Conservation (phyloP, 1,284 basidiomycete genomes). For the Somion occarium region DNA sequence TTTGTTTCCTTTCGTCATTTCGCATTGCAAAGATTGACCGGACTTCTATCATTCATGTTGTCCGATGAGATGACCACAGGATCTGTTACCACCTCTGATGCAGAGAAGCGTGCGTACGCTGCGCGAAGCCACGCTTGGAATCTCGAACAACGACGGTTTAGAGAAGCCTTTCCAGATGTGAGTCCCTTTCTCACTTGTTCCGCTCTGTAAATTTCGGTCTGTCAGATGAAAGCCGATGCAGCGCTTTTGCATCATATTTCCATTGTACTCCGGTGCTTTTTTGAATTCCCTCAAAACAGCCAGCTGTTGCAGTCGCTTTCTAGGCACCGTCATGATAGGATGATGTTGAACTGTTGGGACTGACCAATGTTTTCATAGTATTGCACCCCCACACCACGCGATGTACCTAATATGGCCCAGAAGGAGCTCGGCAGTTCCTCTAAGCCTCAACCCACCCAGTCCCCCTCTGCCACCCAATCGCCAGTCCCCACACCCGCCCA, state of each 20-base stretch:
- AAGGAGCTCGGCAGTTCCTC: slow-evolving; percentile 56
- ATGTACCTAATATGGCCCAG: slow-evolving; percentile 87
- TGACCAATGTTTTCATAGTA: too few relatives aligned
- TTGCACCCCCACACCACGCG: slow-evolving; percentile 58
- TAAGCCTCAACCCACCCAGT: slow-evolving; percentile 15
- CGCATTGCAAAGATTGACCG: slow-evolving; percentile 69
- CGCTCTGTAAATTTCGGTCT: background rate
- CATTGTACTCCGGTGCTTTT: too few relatives aligned
- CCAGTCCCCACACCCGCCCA: too few relatives aligned
- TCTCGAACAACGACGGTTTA: slow-evolving; percentile 73
- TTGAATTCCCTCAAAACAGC: too few relatives aligned
- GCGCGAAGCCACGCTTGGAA: slow-evolving; percentile 84
- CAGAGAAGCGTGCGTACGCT: slow-evolving; percentile 77
- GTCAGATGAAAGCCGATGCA: too few relatives aligned
- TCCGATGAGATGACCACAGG: slow-evolving; percentile 97
- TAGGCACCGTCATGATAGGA: too few relatives aligned
- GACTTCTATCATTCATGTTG: slow-evolving; percentile 92
- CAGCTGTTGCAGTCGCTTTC: too few relatives aligned
- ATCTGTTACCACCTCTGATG: slow-evolving; percentile 76
- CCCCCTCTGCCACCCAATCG: slow-evolving; percentile 3
- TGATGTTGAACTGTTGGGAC: too few relatives aligned
- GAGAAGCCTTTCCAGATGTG: slow-evolving; percentile 82
- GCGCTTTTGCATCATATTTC: too few relatives aligned
- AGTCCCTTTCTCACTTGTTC: slow-evolving; percentile 25
- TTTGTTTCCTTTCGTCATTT: slow-evolving; percentile 4